Conservation (phyloP, 1,284 basidiomycete genomes). For the Cerioporus squamosus region DNA sequence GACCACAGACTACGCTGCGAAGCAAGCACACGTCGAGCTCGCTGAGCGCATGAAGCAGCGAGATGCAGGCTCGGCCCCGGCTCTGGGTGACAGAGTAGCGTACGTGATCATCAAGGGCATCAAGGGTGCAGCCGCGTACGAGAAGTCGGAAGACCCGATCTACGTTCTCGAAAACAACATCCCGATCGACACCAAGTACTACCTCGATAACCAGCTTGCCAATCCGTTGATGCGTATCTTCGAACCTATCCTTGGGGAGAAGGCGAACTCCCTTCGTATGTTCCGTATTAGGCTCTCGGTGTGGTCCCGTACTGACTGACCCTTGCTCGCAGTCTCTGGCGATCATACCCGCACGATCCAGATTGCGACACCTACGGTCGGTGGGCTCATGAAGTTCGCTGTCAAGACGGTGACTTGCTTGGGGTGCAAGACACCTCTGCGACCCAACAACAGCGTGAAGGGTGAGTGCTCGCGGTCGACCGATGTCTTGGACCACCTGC, state of each 20-base stretch:
- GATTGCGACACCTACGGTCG: constrained; percentile 92
- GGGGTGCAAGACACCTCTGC: constrained; percentile 89
- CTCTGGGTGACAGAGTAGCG: constrained; percentile 93
- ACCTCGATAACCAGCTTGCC: constrained; percentile 94
- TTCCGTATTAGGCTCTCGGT: constrained; percentile 14
- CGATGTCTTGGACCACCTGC: too few species aligned
- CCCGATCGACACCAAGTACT: constrained; percentile 96
- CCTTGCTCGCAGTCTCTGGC: constrained; percentile 71
- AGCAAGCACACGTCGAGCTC: constrained; percentile 94
- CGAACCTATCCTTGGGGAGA: constrained; percentile 95
- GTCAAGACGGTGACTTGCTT: constrained; percentile 93
- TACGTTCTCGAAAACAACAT: constrained; percentile 97
- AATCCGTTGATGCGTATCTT: constrained; percentile 97
- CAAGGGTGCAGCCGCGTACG: constrained; percentile 96
- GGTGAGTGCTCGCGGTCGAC: constrained; percentile 45
- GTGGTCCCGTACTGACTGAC: neutral
- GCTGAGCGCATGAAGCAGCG: constrained; percentile 94
- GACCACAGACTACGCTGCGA: constrained; percentile 77
- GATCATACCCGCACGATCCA: constrained; percentile 93
- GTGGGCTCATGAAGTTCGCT: constrained; percentile 96
- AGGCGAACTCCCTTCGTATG: constrained; percentile 82
- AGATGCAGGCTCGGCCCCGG: constrained; percentile 92
- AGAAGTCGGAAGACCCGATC: constrained; percentile 95
- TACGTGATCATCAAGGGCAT: constrained; percentile 97
- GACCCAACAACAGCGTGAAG: constrained; percentile 68